Evolutionary conservation across 2,329 filamentous ascomycete genomes (phyloP), one percentile per base, ranked within the genome.

Genomic region (Sporothrix inflata): DNA sequence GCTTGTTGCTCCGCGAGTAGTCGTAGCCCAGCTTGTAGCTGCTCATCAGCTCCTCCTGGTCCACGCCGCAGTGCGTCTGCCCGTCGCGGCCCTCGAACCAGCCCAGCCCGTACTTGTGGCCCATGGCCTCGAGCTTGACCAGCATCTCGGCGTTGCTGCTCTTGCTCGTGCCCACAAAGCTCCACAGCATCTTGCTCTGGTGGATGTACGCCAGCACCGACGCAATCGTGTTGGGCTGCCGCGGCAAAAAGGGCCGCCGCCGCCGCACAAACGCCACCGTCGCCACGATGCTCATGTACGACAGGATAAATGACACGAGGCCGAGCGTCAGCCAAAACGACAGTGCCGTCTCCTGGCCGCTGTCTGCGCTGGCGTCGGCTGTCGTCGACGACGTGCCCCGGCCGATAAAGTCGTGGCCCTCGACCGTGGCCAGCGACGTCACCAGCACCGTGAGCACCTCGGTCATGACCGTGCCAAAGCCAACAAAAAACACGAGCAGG

Each of bases 151-250:
- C 81, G 70, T 86, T 88, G 75, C 85, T 87, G 68, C 90, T 81
- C 80, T 88, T 88, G 74, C 90, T 87, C 27, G 91, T 93, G 55
- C 88, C 89, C 16, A 93, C 90, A 79, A 94, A 94, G 77, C 89
- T 88, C 74, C 89, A 90, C 61, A 94, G 82, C 92, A 94, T 94
- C 81, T 92, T 92, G 79, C 88, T 91, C 81, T 94, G 91, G 80
- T 94, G 90, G 73, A 94, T 92, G 77, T 91, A 94, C 0, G 91
- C 91, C 70, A 95, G 84, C 70, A 94, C 88, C 57, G 88, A 90
- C 1, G 92, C 90, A 76, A 95, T 94, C 24, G 92, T 94, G 76
- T 90, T 93, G 4, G 92, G 92, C 82, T 94, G 91, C 4, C 92
- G 87, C 1, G 92, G 92, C 71, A 94, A 83, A 79, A 94, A 94